A percentile compares a stretch with the other conserved stretches of the same genome.
phyloP scores from a whole-genome alignment of 495 filamentous ascomycete genomes.

The Talaromyces stipitatus region DNA sequence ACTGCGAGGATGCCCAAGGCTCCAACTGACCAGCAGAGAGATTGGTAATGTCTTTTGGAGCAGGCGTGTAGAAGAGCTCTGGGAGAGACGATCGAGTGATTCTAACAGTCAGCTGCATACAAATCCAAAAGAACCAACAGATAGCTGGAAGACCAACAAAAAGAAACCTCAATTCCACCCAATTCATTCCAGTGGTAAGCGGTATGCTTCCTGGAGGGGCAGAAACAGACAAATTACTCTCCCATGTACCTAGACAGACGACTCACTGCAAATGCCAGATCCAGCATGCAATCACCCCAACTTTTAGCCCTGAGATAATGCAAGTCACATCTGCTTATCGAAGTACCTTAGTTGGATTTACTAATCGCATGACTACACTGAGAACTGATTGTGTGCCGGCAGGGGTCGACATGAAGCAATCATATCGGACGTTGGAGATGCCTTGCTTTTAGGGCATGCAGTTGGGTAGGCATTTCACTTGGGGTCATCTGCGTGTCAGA shows the following conservation, averaged over 20 bases:
- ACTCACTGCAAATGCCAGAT: too few relatives aligned
- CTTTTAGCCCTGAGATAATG: not conserved
- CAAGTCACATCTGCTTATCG: not conserved
- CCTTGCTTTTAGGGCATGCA: not conserved
- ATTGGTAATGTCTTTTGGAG: too few relatives aligned
- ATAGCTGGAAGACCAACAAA: not conserved
- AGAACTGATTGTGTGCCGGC: too few relatives aligned
- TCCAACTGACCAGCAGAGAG: too few relatives aligned
- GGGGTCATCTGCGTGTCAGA: not conserved
- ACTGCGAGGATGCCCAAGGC: constrained; percentile 3
- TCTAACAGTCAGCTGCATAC: not conserved
- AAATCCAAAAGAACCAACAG: not conserved
- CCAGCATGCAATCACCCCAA: not conserved
- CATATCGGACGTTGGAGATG: not conserved
- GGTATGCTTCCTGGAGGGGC: too few relatives aligned
- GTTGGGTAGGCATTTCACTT: not conserved
- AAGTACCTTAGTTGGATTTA: not conserved
- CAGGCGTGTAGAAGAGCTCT: not conserved
- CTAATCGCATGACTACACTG: not conserved
- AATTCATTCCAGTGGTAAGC: too few relatives aligned
- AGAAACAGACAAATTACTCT: too few relatives aligned
- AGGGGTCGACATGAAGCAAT: too few relatives aligned
- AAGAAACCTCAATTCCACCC: too few relatives aligned
- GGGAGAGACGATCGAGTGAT: too few relatives aligned
- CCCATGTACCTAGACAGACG: too few relatives aligned